phyloP scores from a whole-genome alignment of 1,284 basidiomycete genomes.

The Meripilus lineatus region DNA sequence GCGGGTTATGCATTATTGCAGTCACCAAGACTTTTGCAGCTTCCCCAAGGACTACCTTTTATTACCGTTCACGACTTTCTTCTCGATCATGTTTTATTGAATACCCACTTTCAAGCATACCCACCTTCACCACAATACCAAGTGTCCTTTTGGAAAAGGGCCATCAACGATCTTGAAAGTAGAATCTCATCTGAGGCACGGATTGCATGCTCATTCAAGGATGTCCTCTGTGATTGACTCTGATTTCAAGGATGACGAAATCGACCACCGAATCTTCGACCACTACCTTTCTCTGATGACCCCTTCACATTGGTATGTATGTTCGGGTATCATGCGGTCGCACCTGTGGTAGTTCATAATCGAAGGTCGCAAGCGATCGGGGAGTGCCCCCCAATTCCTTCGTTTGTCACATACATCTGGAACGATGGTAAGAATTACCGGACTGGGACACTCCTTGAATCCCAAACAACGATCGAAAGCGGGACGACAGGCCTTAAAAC shows the following conservation, averaged over 20 bases:
- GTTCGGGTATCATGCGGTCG: too few relatives aligned
- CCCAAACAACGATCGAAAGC: conserved; percentile 62
- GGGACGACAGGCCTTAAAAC: conserved; percentile 77
- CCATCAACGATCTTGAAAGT: conserved; percentile 48
- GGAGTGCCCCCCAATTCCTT: conserved; percentile 36
- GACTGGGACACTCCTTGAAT: conserved; percentile 60
- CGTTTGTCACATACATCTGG: conserved; percentile 68
- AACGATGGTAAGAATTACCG: conserved; percentile 27
- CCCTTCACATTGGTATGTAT: conserved; percentile 34
- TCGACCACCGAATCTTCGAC: conserved; percentile 60
- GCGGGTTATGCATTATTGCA: conserved; percentile 54
- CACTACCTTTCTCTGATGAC: conserved; percentile 47
- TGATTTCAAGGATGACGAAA: conserved; percentile 45
- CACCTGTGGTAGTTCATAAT: too few relatives aligned
- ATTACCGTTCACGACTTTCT: conserved; percentile 47
- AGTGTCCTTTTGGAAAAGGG: conserved; percentile 67
- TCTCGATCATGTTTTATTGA: conserved; percentile 43
- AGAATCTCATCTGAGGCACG: conserved; percentile 37
- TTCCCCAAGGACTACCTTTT: conserved; percentile 33
- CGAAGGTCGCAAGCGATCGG: conserved; percentile 13
- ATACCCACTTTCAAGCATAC: conserved; percentile 47
- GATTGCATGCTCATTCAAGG: conserved; percentile 9
- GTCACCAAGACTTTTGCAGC: conserved; percentile 35
- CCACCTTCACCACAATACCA: conserved; percentile 62
- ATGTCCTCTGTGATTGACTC: not conserved